Base-by-base conservation (phyloP, 805 yeast species). In the Zygosaccharomyces rouxii region DNA sequence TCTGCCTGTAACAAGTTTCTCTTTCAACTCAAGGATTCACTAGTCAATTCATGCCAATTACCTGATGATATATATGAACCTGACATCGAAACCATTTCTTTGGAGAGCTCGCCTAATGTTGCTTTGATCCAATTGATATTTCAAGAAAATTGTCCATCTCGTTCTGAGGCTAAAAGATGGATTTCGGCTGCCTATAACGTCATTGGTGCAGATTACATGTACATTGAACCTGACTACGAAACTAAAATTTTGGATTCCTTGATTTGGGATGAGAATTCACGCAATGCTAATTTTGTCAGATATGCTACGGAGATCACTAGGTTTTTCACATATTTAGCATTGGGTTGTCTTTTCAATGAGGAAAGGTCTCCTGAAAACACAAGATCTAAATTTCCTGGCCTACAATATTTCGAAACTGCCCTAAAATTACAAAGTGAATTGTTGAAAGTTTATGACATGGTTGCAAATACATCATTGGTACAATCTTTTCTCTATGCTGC, bases 121-220 rank as follows among this genome's bases (percentile, higher is more conserved):
- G 28, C 46, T 5, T 21, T 38, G 21, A 46, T 49, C 14, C 44
- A 46, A 33, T 19, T 18, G 11, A 42, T 49, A 28, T 46, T 48
- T 21, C 45, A 29, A 5, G 50, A 49, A 14, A 42, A 39, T 14
- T 46, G 54, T 23, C 59, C 57, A 10, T 28, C 51, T 19, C 19
- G 48, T n/a, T 35, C 44, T 19, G 49, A 51, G 10, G 59, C 55
- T 18, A 41, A 48, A 30, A 48, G 44, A 23, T 52, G 55, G 41
- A 38, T 55, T 7, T 30, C 44, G 9, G 42, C 49, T 10, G 55
- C 55, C 10, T 40, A 35, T 4, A 40, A 35, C 25, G 46, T 48
- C 10, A 54, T 56, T 41, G 59, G 56, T 18, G 55, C 57, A 5
- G 59, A 56, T 44, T 56, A 56, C 43, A 44, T 56, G 53, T 56